Evolutionary conservation across 176 grass and related monocot species (phyloP).

Genomic region (Rhynchospora breviuscula): DNA sequence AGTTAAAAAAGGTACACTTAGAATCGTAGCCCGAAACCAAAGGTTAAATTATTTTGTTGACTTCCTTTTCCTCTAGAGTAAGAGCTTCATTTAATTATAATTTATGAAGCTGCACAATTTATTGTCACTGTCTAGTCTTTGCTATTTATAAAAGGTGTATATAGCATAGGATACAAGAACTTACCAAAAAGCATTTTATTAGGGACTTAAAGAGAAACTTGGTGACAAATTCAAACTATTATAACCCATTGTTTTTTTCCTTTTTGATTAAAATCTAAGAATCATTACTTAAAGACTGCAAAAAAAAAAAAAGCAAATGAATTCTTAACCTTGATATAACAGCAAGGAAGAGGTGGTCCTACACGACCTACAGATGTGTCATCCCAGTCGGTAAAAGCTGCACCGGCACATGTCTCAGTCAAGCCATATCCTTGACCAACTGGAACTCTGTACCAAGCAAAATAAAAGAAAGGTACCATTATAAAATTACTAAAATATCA

Average conservation of each 20-base stretch:
- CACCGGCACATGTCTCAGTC: constrained; percentile 85
- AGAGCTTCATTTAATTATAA: background rate
- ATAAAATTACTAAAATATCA: constrained; percentile 1
- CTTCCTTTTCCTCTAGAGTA: background rate
- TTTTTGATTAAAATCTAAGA: background rate
- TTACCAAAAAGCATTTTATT: background rate
- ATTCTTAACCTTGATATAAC: constrained; percentile 65
- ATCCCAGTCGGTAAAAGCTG: constrained; percentile 65
- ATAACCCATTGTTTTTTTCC: background rate
- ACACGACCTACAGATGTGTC: constrained; percentile 64
- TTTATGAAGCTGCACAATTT: background rate
- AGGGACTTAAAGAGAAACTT: background rate
- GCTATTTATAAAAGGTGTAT: background rate
- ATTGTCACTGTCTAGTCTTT: background rate
- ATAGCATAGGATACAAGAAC: background rate
- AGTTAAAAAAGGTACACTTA: background rate
- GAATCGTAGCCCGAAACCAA: background rate
- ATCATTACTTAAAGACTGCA: background rate
- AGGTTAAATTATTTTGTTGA: background rate
- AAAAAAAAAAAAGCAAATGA: background rate
- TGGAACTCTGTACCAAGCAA: constrained; percentile 48
- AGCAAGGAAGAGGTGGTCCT: constrained; percentile 80
- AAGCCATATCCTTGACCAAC: constrained; percentile 92
- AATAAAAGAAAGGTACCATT: constrained; percentile 2
- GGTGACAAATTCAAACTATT: background rate